phyloP scores from a whole-genome alignment of 2,329 filamentous ascomycete genomes.

The Penicillium rolfsii region DNA sequence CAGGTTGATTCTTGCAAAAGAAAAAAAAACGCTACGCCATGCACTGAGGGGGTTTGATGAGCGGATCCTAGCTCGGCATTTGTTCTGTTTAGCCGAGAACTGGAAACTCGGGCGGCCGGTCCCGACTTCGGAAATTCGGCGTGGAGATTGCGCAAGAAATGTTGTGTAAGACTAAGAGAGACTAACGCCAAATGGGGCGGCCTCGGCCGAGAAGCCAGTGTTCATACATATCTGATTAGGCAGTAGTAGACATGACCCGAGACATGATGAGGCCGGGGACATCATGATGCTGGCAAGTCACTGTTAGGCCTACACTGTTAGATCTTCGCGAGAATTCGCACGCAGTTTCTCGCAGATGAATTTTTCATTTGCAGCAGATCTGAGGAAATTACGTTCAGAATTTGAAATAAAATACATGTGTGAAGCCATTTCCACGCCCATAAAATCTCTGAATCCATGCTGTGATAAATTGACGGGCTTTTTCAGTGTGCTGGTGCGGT shows the following conservation, averaged over 20 bases:
- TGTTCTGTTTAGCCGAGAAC: neutral
- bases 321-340: neutral
- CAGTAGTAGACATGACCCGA: neutral
- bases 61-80: neutral
- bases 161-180: neutral
- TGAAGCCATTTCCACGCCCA: slow-evolving; percentile 22
- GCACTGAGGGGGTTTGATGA: neutral
- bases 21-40: neutral
- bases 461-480: slow-evolving; percentile 18
- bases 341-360: neutral
- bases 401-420: slow-evolving; percentile 30
- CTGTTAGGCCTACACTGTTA: neutral
- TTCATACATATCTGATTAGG: too few relatives aligned
- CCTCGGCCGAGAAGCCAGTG: neutral
- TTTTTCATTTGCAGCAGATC: slow-evolving; percentile 17
- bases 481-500: slow-evolving; percentile 18
- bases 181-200: neutral
- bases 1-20: neutral
- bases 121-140: slow-evolving; percentile 6
- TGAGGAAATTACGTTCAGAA: slow-evolving; percentile 22
- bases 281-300: neutral
- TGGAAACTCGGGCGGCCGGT: neutral
- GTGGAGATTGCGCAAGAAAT: neutral
- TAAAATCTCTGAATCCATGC: slow-evolving; percentile 21
- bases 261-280: neutral